A percentile compares a stretch with the other conserved stretches of the same genome.
Evolutionary conservation across 495 filamentous ascomycete genomes (phyloP).

Genomic region (Tirmania nivea): DNA sequence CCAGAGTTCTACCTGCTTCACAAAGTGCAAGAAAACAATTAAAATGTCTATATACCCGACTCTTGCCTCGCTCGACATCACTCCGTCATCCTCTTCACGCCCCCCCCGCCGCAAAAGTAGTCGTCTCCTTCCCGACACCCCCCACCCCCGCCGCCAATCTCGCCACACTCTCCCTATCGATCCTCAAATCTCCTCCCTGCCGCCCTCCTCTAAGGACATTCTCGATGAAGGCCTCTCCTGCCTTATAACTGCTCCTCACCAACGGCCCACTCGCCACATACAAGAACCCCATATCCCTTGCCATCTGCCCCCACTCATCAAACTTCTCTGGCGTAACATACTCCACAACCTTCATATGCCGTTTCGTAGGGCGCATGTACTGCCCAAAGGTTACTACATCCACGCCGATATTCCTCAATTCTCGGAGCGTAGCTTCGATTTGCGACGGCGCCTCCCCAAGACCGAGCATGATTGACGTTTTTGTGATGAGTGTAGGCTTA

Average conservation of each 20-base stretch:
- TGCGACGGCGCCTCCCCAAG: slow-evolving; percentile 85
- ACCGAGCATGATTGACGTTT: slow-evolving; percentile 93
- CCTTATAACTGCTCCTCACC: slow-evolving; percentile 88
- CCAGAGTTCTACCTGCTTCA: background rate
- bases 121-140: background rate
- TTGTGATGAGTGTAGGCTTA: slow-evolving; percentile 61
- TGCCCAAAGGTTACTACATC: slow-evolving; percentile 96
- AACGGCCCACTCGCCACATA: slow-evolving; percentile 88
- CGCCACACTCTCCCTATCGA: slow-evolving; percentile 22
- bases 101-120: background rate
- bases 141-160: slow-evolving; percentile 17
- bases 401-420: slow-evolving; percentile 56
- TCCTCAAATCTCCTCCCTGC: background rate
- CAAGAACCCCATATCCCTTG: slow-evolving; percentile 85
- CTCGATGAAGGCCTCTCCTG: slow-evolving; percentile 95
- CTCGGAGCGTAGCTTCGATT: slow-evolving; percentile 54
- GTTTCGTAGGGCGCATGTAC: slow-evolving; percentile 97
- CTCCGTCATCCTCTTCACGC: background rate
- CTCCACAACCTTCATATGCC: slow-evolving; percentile 86
- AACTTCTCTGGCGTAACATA: slow-evolving; percentile 82
- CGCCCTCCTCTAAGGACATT: slow-evolving; percentile 82
- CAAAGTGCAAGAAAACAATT: too few relatives aligned
- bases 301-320: slow-evolving; percentile 73
- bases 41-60: background rate
- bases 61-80: background rate